Conservation (phyloP, 345 rosid species). For the Hevea brasiliensis region DNA sequence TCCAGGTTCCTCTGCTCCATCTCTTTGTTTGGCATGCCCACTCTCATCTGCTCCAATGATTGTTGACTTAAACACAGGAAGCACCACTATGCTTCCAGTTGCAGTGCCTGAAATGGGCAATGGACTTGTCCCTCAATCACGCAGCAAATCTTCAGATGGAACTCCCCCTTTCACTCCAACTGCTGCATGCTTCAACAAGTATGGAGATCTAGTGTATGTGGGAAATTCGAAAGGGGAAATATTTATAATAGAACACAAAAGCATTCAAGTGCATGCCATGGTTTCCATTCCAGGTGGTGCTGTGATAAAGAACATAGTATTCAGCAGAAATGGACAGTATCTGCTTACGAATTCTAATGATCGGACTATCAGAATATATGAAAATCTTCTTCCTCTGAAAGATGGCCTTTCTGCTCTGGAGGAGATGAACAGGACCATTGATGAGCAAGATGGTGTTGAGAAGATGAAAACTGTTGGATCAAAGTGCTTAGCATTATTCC, state of each 20-base stretch:
- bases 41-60: conserved; percentile 95
- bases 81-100: conserved; percentile 71
- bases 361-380: conserved; percentile 83
- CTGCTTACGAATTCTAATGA: conserved; percentile 96
- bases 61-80: conserved; percentile 68
- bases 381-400: conserved; percentile 83
- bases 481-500: conserved; percentile 74
- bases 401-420: conserved; percentile 49
- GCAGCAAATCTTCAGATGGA: conserved; percentile 67
- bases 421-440: conserved; percentile 44
- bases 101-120: conserved; percentile 51
- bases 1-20: conserved; percentile 80
- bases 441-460: conserved; percentile 62
- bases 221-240: conserved; percentile 97
- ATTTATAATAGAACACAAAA: conserved; percentile 75
- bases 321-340: conserved; percentile 87
- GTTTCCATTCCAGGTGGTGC: conserved; percentile 68
- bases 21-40: conserved; percentile 82
- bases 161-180: conserved; percentile 71
- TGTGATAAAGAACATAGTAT: conserved; percentile 77
- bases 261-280: conserved; percentile 59
- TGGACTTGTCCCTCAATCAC: conserved; percentile 57
- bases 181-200: conserved; percentile 93
- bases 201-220: conserved; percentile 87
- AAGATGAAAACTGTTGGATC: conserved; percentile 75